Evolutionary conservation across 352 stramenopile species (phyloP).

Genomic region (Globisporangium paddicum): DNA sequence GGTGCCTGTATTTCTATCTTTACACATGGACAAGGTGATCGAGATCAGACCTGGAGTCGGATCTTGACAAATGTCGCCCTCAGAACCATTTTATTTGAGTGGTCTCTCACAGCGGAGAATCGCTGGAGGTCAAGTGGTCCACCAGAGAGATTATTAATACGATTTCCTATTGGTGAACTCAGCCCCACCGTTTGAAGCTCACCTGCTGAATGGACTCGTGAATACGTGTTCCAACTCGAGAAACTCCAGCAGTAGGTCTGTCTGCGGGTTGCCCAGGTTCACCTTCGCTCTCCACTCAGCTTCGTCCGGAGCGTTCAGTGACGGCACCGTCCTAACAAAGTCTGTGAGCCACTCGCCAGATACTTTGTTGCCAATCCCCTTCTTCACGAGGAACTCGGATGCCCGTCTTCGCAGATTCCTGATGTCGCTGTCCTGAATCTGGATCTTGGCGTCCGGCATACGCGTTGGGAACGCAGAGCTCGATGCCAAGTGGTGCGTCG

Average conservation of each 20-base stretch:
- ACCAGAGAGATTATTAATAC: background rate
- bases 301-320: constrained; percentile 3
- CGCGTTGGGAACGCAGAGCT: constrained; percentile 18
- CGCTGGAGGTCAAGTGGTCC: too few relatives aligned
- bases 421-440: background rate
- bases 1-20: too few relatives aligned
- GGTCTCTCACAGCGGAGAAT: too few relatives aligned
- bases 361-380: background rate
- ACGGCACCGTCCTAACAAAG: constrained; percentile 23
- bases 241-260: constrained; percentile 72
- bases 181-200: too few relatives aligned
- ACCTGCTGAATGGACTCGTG: constrained; percentile 26
- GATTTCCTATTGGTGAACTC: too few relatives aligned
- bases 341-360: constrained; percentile 15
- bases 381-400: background rate
- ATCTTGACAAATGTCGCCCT: too few relatives aligned
- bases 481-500: constrained; percentile 64
- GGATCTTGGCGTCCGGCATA: constrained; percentile 24
- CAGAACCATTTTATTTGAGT: too few relatives aligned
- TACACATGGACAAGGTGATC: too few relatives aligned
- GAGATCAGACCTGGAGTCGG: too few relatives aligned
- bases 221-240: constrained; percentile 70
- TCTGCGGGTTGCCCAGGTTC: constrained; percentile 80
- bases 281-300: background rate
- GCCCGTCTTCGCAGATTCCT: constrained; percentile 7